Conservation (phyloP, 345 rosid species). For the Dipteronia sinensis region DNA sequence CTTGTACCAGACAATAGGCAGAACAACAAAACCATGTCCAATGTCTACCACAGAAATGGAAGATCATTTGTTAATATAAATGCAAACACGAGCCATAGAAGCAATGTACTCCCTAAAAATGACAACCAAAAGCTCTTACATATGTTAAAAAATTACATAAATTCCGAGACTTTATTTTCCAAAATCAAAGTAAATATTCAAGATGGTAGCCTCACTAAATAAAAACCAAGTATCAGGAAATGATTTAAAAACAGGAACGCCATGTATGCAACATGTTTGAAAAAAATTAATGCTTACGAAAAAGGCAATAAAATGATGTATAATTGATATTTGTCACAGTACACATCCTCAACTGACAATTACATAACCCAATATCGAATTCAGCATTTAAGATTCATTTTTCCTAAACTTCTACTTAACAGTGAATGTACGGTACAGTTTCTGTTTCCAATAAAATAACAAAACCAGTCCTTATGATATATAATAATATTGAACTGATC, state of each 20-base stretch:
- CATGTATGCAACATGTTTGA: background rate
- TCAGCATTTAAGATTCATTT: background rate
- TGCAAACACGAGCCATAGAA: background rate
- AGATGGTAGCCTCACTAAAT: background rate
- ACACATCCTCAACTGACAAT: background rate
- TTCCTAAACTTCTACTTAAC: background rate
- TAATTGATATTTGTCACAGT: background rate
- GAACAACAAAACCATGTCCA: background rate
- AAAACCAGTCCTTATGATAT: background rate
- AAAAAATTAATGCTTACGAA: background rate
- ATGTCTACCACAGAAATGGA: background rate
- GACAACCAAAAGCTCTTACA: background rate
- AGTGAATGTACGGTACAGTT: background rate
- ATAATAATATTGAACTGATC: constrained; percentile 15
- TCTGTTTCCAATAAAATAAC: background rate
- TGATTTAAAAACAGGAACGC: background rate
- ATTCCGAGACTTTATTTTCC: background rate
- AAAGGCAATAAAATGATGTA: background rate
- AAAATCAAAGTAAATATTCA: background rate
- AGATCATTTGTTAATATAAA: background rate
- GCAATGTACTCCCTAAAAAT: background rate
- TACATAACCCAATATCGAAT: background rate
- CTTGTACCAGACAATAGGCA: background rate
- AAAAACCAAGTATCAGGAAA: constrained; percentile 1
- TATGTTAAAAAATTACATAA: too few species aligned